Evolutionary conservation across 306 rosid genomes (phyloP).

Genomic region (Arachis hypogaea): DNA sequence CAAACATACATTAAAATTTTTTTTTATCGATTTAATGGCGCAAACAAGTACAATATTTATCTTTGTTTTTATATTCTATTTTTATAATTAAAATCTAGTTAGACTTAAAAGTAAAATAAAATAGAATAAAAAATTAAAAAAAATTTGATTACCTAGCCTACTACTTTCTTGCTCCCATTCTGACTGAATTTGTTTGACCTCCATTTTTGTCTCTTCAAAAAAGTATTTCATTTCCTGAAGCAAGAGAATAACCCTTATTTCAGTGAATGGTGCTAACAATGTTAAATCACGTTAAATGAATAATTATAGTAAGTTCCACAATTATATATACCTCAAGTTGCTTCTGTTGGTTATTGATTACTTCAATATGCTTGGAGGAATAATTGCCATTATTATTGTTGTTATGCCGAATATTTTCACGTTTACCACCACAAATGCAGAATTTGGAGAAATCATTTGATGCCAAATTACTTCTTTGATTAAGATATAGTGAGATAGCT

Average conservation of each 20-base stretch:
- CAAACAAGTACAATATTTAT: no score
- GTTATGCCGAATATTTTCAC: slow-evolving; percentile 44
- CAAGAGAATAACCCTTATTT: slow-evolving; percentile 16
- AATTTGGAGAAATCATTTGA: slow-evolving; percentile 81
- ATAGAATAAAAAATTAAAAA: no score
- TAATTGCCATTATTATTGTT: slow-evolving; percentile 26
- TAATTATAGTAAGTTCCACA: background rate
- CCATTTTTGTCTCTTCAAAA: slow-evolving; percentile 67
- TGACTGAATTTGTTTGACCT: slow-evolving; percentile 70
- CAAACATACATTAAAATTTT: no score
- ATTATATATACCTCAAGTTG: slow-evolving; percentile 70
- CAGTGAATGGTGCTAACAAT: background rate
- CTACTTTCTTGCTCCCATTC: slow-evolving; percentile 72
- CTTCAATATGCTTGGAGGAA: slow-evolving; percentile 53
- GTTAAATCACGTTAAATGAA: slow-evolving; percentile 23
- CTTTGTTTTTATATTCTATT: no score
- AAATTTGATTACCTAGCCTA: slow-evolving; percentile 71
- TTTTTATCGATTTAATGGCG: no score
- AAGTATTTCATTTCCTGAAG: slow-evolving; percentile 71
- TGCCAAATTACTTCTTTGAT: slow-evolving; percentile 67
- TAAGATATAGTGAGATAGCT: slow-evolving; percentile 72
- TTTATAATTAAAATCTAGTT: no score
- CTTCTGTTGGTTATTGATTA: slow-evolving; percentile 62
- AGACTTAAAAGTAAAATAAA: no score
- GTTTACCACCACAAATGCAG: slow-evolving; percentile 82